Conservation (phyloP, 306 rosid species). For the Quercus aquifolioides region DNA sequence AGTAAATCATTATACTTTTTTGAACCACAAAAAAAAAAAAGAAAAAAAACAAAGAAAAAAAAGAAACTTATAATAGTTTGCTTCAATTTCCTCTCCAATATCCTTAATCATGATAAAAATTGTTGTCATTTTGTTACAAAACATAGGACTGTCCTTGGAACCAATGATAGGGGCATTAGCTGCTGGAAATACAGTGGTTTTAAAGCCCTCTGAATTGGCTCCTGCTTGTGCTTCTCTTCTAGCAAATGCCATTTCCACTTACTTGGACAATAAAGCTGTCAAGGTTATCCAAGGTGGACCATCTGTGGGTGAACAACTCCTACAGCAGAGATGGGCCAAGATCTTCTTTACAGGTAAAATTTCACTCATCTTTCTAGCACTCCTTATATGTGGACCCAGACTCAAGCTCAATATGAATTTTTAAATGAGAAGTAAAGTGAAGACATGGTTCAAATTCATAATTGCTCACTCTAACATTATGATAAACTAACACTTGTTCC, state of each 20-base stretch:
- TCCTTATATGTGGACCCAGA: too few relatives aligned
- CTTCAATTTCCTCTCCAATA: too few relatives aligned
- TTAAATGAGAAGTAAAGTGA: too few relatives aligned
- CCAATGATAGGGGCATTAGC: slow-evolving; percentile 78
- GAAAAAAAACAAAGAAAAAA: too few relatives aligned
- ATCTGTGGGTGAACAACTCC: slow-evolving; percentile 42
- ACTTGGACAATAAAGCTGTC: slow-evolving; percentile 53
- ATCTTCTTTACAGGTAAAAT: slow-evolving; percentile 68
- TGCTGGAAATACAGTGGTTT: slow-evolving; percentile 62
- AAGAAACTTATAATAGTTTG: background rate
- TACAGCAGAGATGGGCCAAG: slow-evolving; percentile 59
- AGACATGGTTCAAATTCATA: too few relatives aligned
- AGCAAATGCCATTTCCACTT: slow-evolving; percentile 29
- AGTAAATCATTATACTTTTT: slow-evolving; percentile 7
- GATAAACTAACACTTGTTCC: too few relatives aligned
- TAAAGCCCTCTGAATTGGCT: slow-evolving; percentile 70
- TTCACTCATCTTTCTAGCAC: background rate
- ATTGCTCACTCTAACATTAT: too few relatives aligned
- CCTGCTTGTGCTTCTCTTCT: slow-evolving; percentile 51
- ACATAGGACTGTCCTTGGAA: slow-evolving; percentile 67
- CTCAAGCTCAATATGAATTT: too few relatives aligned
- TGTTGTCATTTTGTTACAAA: background rate
- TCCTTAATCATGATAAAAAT: background rate
- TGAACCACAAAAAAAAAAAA: background rate
- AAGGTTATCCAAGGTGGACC: slow-evolving; percentile 62